Evolutionary conservation across 768 basidiomycete species (phyloP).

Genomic region (Lentinula sp.): DNA sequence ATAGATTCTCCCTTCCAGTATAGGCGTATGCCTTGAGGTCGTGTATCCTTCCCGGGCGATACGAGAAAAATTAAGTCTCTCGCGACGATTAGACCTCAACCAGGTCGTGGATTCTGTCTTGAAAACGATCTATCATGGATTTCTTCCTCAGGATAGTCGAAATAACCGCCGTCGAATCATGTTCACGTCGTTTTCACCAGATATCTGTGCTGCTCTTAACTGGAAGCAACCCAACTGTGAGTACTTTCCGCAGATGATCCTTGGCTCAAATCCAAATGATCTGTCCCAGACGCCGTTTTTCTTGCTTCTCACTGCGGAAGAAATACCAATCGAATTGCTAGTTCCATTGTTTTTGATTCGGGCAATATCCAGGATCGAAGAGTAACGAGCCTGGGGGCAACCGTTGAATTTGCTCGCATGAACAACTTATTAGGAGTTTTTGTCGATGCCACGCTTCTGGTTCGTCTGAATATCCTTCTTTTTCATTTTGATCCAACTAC

Average conservation of each 20-base stretch:
- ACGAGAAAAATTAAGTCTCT: conserved; percentile 33
- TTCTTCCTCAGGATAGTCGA: conserved; percentile 42
- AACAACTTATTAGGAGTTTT: conserved; percentile 94
- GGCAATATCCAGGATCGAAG: conserved; percentile 42
- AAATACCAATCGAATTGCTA: conserved; percentile 28
- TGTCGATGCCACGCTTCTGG: conserved; percentile 81
- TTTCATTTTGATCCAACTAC: conserved; percentile 10
- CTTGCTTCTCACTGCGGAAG: conserved; percentile 86
- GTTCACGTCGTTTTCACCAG: conserved; percentile 90
- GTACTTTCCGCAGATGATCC: conserved; percentile 16
- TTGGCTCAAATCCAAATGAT: not conserved
- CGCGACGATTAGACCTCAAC: conserved; percentile 67
- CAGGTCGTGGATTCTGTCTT: conserved; percentile 80
- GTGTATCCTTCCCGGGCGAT: conserved; percentile 62
- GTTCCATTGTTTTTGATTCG: conserved; percentile 22
- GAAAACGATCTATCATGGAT: conserved; percentile 71
- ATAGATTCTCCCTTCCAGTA: conserved; percentile 49
- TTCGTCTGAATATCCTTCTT: conserved; percentile 23
- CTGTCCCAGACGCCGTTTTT: conserved; percentile 81
- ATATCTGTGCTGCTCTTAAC: conserved; percentile 85
- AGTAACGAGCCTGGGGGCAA: conserved; percentile 72
- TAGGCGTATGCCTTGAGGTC: conserved; percentile 82
- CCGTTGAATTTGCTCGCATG: conserved; percentile 86
- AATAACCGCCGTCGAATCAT: conserved; percentile 69
- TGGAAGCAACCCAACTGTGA: conserved; percentile 99